phyloP scores from a whole-genome alignment of 2,329 filamentous ascomycete species.

The Pleoardoris graminearum region DNA sequence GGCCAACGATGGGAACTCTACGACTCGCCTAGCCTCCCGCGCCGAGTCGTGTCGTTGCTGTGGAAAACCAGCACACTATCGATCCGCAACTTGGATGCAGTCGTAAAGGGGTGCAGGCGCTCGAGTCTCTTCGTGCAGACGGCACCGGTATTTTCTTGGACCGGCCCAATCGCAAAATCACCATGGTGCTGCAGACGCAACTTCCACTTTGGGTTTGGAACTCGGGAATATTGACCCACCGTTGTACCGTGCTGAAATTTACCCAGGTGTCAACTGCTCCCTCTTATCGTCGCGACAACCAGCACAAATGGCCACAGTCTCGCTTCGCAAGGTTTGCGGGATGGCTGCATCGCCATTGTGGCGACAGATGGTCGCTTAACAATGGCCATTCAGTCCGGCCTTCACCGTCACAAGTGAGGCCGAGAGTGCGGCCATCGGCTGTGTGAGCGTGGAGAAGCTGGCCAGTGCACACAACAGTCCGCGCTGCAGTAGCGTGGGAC shows the following conservation, averaged over 20 bases:
- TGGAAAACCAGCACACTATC: slow-evolving; percentile 1
- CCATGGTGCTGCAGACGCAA: slow-evolving; percentile 13
- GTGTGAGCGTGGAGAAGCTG: slow-evolving; percentile 22
- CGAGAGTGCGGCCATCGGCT: not conserved
- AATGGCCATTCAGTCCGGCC: too few species aligned
- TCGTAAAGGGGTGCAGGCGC: slow-evolving; percentile 7
- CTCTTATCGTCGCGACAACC: too few species aligned
- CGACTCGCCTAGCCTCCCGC: not conserved
- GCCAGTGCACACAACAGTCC: slow-evolving; percentile 19
- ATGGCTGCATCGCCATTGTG: not conserved
- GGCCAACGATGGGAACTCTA: not conserved
- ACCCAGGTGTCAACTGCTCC: too few species aligned
- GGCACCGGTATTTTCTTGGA: slow-evolving; percentile 18
- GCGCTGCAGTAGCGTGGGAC: slow-evolving; percentile 2
- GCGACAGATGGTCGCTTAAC: not conserved
- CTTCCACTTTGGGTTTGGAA: slow-evolving; percentile 3
- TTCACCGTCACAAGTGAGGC: too few species aligned
- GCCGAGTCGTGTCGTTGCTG: not conserved
- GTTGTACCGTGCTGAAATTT: not conserved
- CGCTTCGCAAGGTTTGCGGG: not conserved
- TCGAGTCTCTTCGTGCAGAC: slow-evolving; percentile 10
- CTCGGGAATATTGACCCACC: not conserved
- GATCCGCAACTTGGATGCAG: slow-evolving; percentile 17
- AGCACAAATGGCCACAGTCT: not conserved
- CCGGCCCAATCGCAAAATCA: slow-evolving; percentile 34